Evolutionary conservation across 441 rosid species (phyloP).

Genomic region (Aleurites moluccanus): DNA sequence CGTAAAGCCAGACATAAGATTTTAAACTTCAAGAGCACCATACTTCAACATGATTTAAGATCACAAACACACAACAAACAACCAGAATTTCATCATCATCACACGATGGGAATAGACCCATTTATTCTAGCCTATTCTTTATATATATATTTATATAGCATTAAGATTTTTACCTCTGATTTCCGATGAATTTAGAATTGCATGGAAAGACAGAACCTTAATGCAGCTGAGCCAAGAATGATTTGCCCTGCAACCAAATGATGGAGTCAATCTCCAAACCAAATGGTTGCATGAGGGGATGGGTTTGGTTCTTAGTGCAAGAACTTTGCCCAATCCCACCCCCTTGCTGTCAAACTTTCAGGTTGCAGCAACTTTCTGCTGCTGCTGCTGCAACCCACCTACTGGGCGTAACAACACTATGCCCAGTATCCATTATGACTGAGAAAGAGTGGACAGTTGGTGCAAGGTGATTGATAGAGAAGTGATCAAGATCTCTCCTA

Average conservation of each 20-base stretch:
- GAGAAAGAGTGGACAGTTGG: slow-evolving; percentile 48
- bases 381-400: slow-evolving; percentile 66
- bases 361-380: slow-evolving; percentile 54
- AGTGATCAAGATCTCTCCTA: slow-evolving; percentile 30
- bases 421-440: slow-evolving; percentile 43
- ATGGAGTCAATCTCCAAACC: slow-evolving; percentile 29
- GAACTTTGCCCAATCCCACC: slow-evolving; percentile 30
- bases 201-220: slow-evolving; percentile 31
- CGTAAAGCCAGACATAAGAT: too few species aligned
- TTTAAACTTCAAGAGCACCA: slow-evolving; percentile 15
- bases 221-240: slow-evolving; percentile 84
- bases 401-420: slow-evolving; percentile 45
- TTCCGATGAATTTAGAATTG: slow-evolving; percentile 21
- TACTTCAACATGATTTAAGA: slow-evolving; percentile 5
- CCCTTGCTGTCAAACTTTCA: slow-evolving; percentile 40
- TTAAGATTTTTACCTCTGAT: slow-evolving; percentile 28
- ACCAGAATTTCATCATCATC: slow-evolving; percentile 7
- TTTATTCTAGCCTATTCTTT: slow-evolving; percentile 11
- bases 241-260: slow-evolving; percentile 77
- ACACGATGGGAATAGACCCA: slow-evolving; percentile 22
- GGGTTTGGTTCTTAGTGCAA: slow-evolving; percentile 23
- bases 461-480: slow-evolving; percentile 28
- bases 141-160: too few species aligned
- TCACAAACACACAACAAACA: slow-evolving; percentile 5
- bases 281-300: slow-evolving; percentile 41